These are phyloP conservation scores for Eudorina sp. DNA, from an alignment of 139 green algal species.

Conservation along the genomic window DNA sequence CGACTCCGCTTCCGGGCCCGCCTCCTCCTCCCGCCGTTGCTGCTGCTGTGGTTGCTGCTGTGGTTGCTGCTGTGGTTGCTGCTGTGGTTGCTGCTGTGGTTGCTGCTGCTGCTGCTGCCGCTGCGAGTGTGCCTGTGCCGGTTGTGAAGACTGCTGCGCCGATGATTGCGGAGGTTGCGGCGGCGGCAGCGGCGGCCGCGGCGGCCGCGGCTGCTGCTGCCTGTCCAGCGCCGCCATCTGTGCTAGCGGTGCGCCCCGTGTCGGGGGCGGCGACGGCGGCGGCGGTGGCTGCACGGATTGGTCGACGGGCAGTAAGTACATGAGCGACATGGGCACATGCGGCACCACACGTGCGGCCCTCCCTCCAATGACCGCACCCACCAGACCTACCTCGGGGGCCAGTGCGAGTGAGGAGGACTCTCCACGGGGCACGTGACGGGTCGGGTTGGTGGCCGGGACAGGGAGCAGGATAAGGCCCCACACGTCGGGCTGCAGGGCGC, in stretches of 20 bases:
- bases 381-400: no score
- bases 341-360: no score
- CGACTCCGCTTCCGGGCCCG: no score
- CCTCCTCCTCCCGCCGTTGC: no score
- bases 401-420: neutral
- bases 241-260: neutral
- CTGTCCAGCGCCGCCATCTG: neutral
- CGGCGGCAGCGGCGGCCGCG: no score
- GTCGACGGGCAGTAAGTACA: neutral
- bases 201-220: neutral
- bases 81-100: neutral
- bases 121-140: neutral
- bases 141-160: no score
- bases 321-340: no score
- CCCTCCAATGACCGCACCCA: no score
- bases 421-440: neutral
- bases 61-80: neutral
- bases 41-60: neutral
- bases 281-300: neutral
- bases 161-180: no score
- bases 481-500: neutral
- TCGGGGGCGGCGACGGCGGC: neutral
- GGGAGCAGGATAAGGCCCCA: conserved; percentile 9
- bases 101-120: neutral
- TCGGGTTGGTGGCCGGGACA: neutral